A percentile compares a stretch with the other conserved stretches of the same genome.
Conservation (phyloP, 805 yeast genomes). For the Teunomyces pallodes region DNA sequence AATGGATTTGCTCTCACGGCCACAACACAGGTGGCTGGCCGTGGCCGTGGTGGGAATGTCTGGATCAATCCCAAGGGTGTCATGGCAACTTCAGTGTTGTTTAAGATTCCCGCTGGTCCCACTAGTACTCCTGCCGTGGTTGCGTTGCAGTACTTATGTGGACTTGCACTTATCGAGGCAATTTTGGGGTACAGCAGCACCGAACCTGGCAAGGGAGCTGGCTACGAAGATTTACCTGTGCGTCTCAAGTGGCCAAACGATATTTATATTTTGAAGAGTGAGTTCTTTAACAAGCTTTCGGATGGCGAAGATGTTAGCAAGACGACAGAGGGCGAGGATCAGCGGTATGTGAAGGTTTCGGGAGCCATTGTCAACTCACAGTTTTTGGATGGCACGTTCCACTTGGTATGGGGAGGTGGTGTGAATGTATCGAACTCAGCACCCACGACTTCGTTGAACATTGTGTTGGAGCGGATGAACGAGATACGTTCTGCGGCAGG, state of each 20-base stretch:
- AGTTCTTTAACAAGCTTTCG: slow-evolving; percentile 34
- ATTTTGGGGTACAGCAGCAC: slow-evolving; percentile 53
- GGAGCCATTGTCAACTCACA: slow-evolving; percentile 85
- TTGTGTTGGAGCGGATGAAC: slow-evolving; percentile 64
- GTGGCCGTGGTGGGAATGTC: slow-evolving; percentile 91
- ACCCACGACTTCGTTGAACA: slow-evolving; percentile 87
- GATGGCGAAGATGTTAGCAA: slow-evolving; percentile 32
- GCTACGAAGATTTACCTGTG: slow-evolving; percentile 74
- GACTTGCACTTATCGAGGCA: slow-evolving; percentile 81
- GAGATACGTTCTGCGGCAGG: slow-evolving; percentile 44
- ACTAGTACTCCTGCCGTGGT: slow-evolving; percentile 47
- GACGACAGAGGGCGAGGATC: slow-evolving; percentile 53
- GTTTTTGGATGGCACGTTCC: slow-evolving; percentile 55
- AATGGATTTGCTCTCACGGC: slow-evolving; percentile 71
- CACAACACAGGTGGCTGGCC: slow-evolving; percentile 82
- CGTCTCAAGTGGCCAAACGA: slow-evolving; percentile 97
- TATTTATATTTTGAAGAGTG: slow-evolving; percentile 71
- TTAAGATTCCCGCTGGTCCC: slow-evolving; percentile 48
- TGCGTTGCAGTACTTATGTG: slow-evolving; percentile 80
- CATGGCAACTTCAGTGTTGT: slow-evolving; percentile 71
- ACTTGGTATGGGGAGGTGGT: slow-evolving; percentile 82
- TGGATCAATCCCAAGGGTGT: slow-evolving; percentile 97
- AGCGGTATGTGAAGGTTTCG: slow-evolving; percentile 70
- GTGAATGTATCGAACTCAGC: slow-evolving; percentile 79
- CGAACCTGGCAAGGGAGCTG: slow-evolving; percentile 39